Base-by-base conservation (phyloP, 768 basidiomycete genomes). In the Boletus huronensis region DNA sequence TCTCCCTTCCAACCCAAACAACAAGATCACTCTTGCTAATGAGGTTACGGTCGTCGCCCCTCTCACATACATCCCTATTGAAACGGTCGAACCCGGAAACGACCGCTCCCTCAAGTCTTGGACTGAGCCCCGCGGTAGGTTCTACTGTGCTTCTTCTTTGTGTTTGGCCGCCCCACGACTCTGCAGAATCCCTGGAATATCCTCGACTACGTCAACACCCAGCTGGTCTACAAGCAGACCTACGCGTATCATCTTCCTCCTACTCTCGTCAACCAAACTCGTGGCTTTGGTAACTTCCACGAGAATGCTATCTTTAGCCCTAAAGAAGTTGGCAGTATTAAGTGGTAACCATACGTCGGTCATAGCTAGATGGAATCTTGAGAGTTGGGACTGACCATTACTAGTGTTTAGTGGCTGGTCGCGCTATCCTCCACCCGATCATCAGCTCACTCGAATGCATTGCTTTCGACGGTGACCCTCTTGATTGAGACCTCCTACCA, bases 91-190 rank as follows among this genome's bases (percentile, higher is more conserved):
- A 69, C 87, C 90, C 28, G 80, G 79, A 50, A 89, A 91, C 59
- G 88, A 91, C 68, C 83, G 88, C 63, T 88, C 88, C 23, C 76
- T 93, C 57, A 90, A 94, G 73, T 85, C 85, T 59, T 93, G 88
- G 88, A 83, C 81, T 7, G 70, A 75, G 83, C 64, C 79, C 80
- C n/a, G n/a, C n/a, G 2, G 81, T 83, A 68, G 23, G 74, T 64
- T 23, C 23, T 29, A 10, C 32, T 29, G 40, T 21, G 4, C 13
- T 45, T 52, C 48, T 21, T 53, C 69, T 91, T 80, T 66, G 79
- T 88, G 51, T 87, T 85, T 62, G 86, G 86, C 59, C 77, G 84
- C 57, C 80, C 83, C 36, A 75, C 82, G 32, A 81, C 77, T 51
- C 73, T 90, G 68, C 82, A 85, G 67, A 88, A 91, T 60, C 80